Conservation (phyloP, 768 basidiomycete genomes). For the Tricholoma bakamatsutake region DNA sequence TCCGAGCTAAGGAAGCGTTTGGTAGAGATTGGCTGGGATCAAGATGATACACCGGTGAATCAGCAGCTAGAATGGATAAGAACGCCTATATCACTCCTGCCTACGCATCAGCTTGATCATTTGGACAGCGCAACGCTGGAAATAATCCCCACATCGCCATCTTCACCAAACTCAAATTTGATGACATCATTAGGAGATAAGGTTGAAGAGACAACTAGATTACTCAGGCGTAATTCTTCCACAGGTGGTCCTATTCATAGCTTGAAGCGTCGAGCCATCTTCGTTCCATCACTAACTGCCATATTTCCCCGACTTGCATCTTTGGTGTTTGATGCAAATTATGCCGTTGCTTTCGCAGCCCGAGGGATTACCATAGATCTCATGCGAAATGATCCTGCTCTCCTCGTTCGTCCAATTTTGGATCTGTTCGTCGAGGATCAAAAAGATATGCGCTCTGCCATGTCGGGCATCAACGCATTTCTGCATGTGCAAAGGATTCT, state of each 20-base stretch:
- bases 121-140: constrained; percentile 29
- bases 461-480: constrained; percentile 48
- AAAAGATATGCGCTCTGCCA: constrained; percentile 39
- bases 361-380: constrained; percentile 53
- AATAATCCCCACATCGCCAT: constrained; percentile 14
- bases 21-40: constrained; percentile 70
- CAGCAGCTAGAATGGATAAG: constrained; percentile 51
- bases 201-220: constrained; percentile 21
- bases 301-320: constrained; percentile 50
- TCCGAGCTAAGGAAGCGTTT: constrained; percentile 59
- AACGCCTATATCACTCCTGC: constrained; percentile 63
- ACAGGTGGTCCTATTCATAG: constrained; percentile 37
- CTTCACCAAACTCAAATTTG: constrained; percentile 25
- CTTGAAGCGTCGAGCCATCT: constrained; percentile 58
- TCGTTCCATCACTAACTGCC: constrained; percentile 53
- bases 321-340: constrained; percentile 47
- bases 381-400: constrained; percentile 69
- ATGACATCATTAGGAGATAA: constrained; percentile 14
- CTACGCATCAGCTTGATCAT: constrained; percentile 49
- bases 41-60: constrained; percentile 51
- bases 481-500: constrained; percentile 50
- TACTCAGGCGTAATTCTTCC: constrained; percentile 55
- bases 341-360: constrained; percentile 50
- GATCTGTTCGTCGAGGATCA: constrained; percentile 52
- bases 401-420: constrained; percentile 58